These are phyloP conservation scores for Tricholoma flavovirens DNA, from an alignment of 768 basidiomycete genomes.

Conservation along the genomic window DNA sequence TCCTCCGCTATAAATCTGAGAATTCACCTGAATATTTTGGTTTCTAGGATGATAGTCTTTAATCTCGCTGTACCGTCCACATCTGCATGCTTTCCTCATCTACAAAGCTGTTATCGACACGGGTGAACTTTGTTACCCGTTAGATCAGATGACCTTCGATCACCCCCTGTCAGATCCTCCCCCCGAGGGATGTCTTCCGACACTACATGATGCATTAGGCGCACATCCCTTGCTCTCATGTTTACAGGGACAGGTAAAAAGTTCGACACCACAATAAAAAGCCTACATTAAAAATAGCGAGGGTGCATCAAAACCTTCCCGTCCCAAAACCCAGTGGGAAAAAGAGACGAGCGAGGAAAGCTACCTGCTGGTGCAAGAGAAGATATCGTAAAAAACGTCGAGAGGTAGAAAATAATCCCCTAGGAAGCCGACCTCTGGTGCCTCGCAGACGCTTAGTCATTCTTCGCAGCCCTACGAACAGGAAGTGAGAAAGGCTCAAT, in stretches of 20 bases:
- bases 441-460: background rate
- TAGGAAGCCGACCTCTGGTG: background rate
- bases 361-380: background rate
- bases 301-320: slow-evolving; percentile 1
- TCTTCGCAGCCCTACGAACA: background rate
- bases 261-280: background rate
- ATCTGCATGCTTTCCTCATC: too few species aligned
- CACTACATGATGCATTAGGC: too few species aligned
- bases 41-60: background rate
- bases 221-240: too few species aligned
- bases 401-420: background rate
- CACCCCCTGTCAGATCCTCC: too few species aligned
- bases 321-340: slow-evolving; percentile 1
- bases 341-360: background rate
- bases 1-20: background rate
- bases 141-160: too few species aligned
- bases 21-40: background rate
- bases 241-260: background rate
- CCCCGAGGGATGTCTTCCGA: too few species aligned
- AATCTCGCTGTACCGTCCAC: background rate
- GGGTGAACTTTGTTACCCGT: too few species aligned
- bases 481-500: background rate
- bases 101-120: too few species aligned
- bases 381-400: background rate
- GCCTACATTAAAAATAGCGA: background rate